Conservation (phyloP, 164 flowering plant species). For the Nymphaea thermarum region DNA sequence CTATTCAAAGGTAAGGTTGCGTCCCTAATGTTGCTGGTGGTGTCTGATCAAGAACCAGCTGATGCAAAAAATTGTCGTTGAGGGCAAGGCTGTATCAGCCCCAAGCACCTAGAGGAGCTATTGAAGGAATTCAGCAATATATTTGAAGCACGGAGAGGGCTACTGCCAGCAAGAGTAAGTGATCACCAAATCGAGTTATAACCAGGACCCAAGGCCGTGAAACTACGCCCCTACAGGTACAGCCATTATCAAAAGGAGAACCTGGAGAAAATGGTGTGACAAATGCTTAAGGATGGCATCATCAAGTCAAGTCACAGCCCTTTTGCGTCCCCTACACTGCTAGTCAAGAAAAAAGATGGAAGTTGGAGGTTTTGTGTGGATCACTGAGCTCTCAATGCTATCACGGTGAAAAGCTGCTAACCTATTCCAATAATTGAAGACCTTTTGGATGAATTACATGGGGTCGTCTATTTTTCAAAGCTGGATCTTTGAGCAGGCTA, state of each 20-base stretch:
- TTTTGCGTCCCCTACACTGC: not conserved
- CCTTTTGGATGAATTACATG: not conserved
- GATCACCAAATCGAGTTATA: not conserved
- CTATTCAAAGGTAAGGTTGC: too few relatives aligned
- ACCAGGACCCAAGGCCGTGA: not conserved
- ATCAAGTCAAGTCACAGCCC: conserved; percentile 1
- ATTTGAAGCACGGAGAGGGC: not conserved
- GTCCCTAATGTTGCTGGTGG: too few relatives aligned
- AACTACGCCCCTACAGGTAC: not conserved
- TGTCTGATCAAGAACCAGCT: too few relatives aligned
- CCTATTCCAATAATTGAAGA: not conserved
- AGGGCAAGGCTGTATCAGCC: too few relatives aligned
- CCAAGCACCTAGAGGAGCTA: not conserved
- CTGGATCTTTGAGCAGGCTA: not conserved
- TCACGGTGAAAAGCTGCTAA: not conserved
- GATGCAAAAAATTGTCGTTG: too few relatives aligned
- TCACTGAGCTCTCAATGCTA: not conserved
- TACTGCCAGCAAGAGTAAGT: not conserved
- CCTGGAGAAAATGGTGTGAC: not conserved
- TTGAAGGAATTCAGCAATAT: not conserved
- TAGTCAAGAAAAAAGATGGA: not conserved
- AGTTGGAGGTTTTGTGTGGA: not conserved
- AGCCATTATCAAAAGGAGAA: conserved; percentile 1
- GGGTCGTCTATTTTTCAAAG: not conserved
- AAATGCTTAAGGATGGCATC: not conserved